phyloP scores from a whole-genome alignment of 345 rosid genomes.

The Eucalyptus decipiens region DNA sequence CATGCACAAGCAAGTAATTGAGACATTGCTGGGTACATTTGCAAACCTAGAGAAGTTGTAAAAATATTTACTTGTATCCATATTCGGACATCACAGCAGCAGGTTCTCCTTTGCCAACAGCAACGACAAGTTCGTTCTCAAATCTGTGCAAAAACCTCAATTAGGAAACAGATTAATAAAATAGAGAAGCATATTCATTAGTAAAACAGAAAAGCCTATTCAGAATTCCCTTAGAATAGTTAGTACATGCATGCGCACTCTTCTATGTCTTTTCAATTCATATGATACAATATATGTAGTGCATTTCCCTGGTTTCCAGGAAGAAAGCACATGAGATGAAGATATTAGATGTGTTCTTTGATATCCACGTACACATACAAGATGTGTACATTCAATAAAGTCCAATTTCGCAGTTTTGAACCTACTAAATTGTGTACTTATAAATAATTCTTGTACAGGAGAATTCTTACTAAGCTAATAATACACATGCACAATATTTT shows the following conservation, averaged over 20 bases:
- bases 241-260: background rate
- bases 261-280: background rate
- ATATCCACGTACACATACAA: background rate
- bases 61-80: conserved; percentile 57
- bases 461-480: background rate
- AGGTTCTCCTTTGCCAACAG: conserved; percentile 91
- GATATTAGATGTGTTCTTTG: background rate
- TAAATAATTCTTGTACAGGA: background rate
- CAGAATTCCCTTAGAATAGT: background rate
- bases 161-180: background rate
- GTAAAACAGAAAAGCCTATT: background rate
- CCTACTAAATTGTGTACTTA: background rate
- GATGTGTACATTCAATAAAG: background rate
- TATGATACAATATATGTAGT: background rate
- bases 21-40: background rate
- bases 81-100: conserved; percentile 79
- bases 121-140: conserved; percentile 58
- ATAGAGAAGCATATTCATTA: background rate
- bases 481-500: background rate
- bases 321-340: background rate
- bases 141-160: conserved; percentile 22
- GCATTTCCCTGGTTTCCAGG: background rate
- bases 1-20: background rate
- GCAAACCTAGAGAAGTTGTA: background rate
- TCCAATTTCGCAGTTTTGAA: background rate